Evolutionary conservation across 345 rosid species (phyloP).

Genomic region (Erucastrum elatum): DNA sequence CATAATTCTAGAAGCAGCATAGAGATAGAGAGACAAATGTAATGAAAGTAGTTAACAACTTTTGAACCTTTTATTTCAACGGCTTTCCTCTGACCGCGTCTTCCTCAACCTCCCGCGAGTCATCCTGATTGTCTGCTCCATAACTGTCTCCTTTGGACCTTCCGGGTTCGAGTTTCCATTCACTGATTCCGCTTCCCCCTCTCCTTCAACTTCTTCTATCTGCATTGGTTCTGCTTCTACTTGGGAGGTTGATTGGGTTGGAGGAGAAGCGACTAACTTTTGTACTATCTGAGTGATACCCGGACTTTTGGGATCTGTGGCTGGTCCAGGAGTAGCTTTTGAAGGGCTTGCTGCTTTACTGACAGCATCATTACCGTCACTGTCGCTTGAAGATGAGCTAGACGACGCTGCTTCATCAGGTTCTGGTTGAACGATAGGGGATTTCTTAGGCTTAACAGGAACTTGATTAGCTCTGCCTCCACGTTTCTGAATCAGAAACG

Average conservation of each 20-base stretch:
- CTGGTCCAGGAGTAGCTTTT: conserved; percentile 35
- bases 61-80: conserved; percentile 21
- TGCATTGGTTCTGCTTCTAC: conserved; percentile 51
- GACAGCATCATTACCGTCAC: conserved; percentile 42
- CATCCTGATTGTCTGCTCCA: conserved; percentile 49
- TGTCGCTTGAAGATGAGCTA: conserved; percentile 71
- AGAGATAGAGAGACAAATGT: background rate
- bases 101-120: conserved; percentile 59
- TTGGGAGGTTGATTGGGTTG: conserved; percentile 38
- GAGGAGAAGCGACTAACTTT: conserved; percentile 47
- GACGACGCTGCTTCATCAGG: conserved; percentile 66
- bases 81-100: conserved; percentile 46
- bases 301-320: conserved; percentile 29
- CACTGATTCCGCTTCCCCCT: conserved; percentile 38
- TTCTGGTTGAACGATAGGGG: conserved; percentile 39
- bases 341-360: conserved; percentile 47
- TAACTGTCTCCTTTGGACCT: conserved; percentile 50
- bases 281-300: conserved; percentile 40
- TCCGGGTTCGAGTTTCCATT: conserved; percentile 43
- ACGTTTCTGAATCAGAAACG: conserved; percentile 39
- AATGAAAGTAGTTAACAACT: conserved; percentile 20
- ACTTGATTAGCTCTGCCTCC: conserved; percentile 49
- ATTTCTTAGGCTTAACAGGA: conserved; percentile 48
- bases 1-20: conserved; percentile 17
- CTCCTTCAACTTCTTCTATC: conserved; percentile 44